Base-by-base conservation (phyloP, 1,284 basidiomycete species). In the Ustilago hordei region DNA sequence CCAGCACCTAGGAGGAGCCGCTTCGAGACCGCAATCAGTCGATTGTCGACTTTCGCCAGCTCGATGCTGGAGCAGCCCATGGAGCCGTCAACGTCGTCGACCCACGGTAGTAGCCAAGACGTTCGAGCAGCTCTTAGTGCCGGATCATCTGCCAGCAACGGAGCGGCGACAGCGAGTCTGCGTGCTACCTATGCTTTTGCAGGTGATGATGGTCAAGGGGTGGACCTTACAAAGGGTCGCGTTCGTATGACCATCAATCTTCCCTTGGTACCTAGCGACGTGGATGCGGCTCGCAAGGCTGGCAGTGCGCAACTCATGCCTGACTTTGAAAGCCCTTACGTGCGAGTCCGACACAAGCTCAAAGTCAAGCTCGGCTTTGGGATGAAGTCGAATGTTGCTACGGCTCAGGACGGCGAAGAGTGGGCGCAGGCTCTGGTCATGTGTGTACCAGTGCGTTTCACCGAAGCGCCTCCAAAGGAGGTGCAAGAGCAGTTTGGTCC, bases 391-490 rank as follows among this genome's bases (percentile, higher is more conserved):
- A 71, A 77, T 41, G 67, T 71, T 2, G 69, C 61, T 17, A 38
- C 53, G 6, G 60, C 59, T 13, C 36, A 55, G 35, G 67, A 79
- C 1, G 78, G 69, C 4, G 63, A 74, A 17, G 81, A 80, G 8
- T 84, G 84, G 76, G 77, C 74, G 11, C 84, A 86, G 55, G 81
- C 83, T 23, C 63, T 86, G 62, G 80, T 86, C 32, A 81, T 86
- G 82, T 82, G 82, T 48, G 84, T 86, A 2, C 84, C 84, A 3
- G 81, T 85, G 28, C 83, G 84, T 32, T 86, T 86, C 64, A 86
- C 81, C 5, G 84, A 86, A 53, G 76, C 81, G 36, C 80, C 84
- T 17, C 83, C 84, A 0, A 68, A 70, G 32, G 84, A 86, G 60
- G 81, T 83, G 41, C 80, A 82, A 9, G 81, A 83, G 52, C 83